Percentiles rank a stretch among this genome's conserved stretches.
These are phyloP conservation scores for Talaromyces sp. DNA, from an alignment of 2,329 filamentous ascomycete species.

Conservation along the genomic window DNA sequence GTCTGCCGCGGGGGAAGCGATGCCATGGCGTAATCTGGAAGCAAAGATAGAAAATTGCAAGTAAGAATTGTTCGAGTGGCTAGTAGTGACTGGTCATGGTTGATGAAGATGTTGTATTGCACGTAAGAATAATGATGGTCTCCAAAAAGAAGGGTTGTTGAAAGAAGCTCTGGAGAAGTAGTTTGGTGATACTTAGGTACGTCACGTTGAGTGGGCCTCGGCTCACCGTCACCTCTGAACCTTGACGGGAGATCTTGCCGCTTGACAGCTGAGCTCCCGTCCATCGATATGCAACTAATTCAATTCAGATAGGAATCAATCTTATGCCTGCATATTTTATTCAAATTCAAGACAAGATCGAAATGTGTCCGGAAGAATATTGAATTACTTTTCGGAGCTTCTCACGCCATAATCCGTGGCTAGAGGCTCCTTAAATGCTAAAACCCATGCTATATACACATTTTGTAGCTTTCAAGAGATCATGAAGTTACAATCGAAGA, in stretches of 20 bases:
- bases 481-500: neutral
- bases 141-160: neutral
- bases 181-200: conserved; percentile 1
- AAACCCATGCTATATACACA: conserved; percentile 6
- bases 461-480: neutral
- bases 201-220: conserved; percentile 7
- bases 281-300: neutral
- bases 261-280: neutral
- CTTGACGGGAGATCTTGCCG: neutral
- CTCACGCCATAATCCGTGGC: neutral
- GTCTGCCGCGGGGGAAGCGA: conserved; percentile 13
- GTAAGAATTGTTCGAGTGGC: neutral
- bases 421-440: neutral
- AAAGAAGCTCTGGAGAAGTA: neutral
- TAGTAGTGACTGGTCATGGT: neutral
- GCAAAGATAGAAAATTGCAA: neutral
- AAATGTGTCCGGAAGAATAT: neutral
- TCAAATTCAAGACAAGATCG: neutral
- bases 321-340: neutral
- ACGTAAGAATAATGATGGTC: neutral
- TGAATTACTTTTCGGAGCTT: neutral
- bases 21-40: conserved; percentile 7
- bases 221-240: neutral
- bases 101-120: neutral
- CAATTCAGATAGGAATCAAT: neutral